A percentile compares a stretch with the other conserved stretches of the same genome.
phyloP scores from a whole-genome alignment of 1,284 basidiomycete species.

The Cryptococcus sp. region DNA sequence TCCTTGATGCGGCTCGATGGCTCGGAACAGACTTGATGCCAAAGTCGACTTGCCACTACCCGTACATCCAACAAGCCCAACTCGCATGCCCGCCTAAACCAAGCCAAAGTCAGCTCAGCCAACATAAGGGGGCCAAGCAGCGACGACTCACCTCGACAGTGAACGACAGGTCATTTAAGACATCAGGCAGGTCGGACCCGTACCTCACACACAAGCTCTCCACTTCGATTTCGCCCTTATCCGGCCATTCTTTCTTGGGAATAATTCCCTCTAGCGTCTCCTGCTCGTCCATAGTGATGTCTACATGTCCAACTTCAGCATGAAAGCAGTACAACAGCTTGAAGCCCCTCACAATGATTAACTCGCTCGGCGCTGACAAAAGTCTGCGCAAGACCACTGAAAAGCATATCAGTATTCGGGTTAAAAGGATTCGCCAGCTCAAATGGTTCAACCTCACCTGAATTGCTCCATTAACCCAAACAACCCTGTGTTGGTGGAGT shows the following conservation, averaged over 20 bases:
- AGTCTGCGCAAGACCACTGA: conserved; percentile 37
- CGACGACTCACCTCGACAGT: conserved; percentile 53
- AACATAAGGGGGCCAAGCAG: neutral
- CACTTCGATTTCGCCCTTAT: conserved; percentile 64
- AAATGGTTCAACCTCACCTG: conserved; percentile 7
- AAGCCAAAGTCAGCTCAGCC: conserved; percentile 2
- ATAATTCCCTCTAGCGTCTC: conserved; percentile 29
- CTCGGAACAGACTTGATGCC: conserved; percentile 67
- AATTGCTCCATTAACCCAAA: conserved; percentile 39
- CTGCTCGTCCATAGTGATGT: conserved; percentile 35
- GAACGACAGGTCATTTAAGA: conserved; percentile 68
- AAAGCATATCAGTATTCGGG: neutral
- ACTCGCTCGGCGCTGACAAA: conserved; percentile 54
- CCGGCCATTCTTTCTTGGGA: conserved; percentile 65
- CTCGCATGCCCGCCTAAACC: conserved; percentile 66
- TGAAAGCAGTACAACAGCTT: conserved; percentile 43
- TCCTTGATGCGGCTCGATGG: conserved; percentile 66
- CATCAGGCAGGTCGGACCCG: conserved; percentile 68
- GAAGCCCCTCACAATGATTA: conserved; percentile 47
- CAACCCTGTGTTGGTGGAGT: conserved; percentile 22
- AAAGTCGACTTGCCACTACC: conserved; percentile 70
- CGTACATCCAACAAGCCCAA: conserved; percentile 74
- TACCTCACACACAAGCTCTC: conserved; percentile 66
- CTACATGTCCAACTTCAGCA: conserved; percentile 55
- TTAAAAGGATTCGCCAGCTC: too few relatives aligned